Evolutionary conservation across 371 early-diverging fungal species (phyloP), one percentile per base, ranked within the genome.

Genomic region (Syncephalastrum sp.): DNA sequence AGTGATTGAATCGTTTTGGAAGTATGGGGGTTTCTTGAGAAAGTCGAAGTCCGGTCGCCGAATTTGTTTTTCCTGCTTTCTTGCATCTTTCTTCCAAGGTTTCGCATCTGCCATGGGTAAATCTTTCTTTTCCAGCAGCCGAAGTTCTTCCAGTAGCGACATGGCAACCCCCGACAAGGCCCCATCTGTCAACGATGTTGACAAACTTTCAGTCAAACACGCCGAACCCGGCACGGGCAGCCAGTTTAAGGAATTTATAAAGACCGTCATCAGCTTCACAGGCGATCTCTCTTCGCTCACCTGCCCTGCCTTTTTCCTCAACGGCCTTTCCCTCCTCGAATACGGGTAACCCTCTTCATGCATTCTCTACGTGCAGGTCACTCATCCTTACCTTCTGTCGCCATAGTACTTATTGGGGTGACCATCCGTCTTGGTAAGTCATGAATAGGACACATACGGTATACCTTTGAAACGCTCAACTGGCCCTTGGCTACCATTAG

Each of bases 251-350:
- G 77, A 77, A 7, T 78, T 78, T 41, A 64, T 91, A 48, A 82
- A 87, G 57, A 80, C 78, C 15, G 74, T 91, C 19, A 82, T 86
- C 33, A 84, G 86, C 53, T 90, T 90, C 54, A 89, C 91, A 1
- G 92, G 92, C 29, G 92, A 91, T 66, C 81, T 91, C 44, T 88
- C 88, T 19, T 79, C 84, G 16, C 71, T 91, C 44, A 90, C 91
- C 13, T 89, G 89, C 65, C 92, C 92, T 54, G 83, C 89, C 3
- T 90, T 90, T 64, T 75, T 90, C 42, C 72, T 91, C 47, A 88
- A 82, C 57, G 89, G 89, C 33, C 74, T 86, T 25, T 88, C 88
- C 42, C 67, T 91, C 46, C 75, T 89, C 12, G 92, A 91, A 70
- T 91, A 91, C 68, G 85, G 88, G 87, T 85, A 82, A 65, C 68